These are phyloP conservation scores for Bacterosira constricta DNA, from an alignment of 108 stramenopile species.

Conservation along the genomic window DNA sequence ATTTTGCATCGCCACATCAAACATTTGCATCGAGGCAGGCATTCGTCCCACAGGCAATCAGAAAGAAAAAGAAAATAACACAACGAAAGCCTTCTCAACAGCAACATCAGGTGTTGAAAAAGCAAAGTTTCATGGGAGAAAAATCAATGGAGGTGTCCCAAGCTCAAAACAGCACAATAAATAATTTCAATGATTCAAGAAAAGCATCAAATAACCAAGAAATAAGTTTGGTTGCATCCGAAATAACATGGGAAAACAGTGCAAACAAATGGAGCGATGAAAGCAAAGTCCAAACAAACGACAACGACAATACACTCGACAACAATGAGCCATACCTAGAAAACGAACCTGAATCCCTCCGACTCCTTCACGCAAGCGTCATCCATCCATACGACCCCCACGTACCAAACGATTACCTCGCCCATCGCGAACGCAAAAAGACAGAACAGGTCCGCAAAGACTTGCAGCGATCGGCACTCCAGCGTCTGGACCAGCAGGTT, in stretches of 20 bases:
- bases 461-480: conserved; percentile 47
- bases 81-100: not conserved
- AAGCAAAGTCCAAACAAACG: conserved; percentile 6
- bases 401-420: conserved; percentile 83
- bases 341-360: conserved; percentile 44
- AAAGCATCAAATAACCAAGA: no score
- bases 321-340: conserved; percentile 28
- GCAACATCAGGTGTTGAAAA: not conserved
- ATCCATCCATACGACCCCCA: conserved; percentile 70
- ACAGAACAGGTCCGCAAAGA: conserved; percentile 44
- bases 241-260: not conserved
- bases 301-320: not conserved
- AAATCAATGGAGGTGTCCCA: no score
- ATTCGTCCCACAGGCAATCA: conserved; percentile 47
- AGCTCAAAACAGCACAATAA: no score
- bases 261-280: not conserved
- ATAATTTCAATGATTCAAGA: no score
- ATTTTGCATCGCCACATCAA: not conserved
- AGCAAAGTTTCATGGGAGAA: not conserved
- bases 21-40: conserved; percentile 2
- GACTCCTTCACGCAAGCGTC: conserved; percentile 48
- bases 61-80: conserved; percentile 24
- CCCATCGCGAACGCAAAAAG: conserved; percentile 70
- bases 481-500: conserved; percentile 65
- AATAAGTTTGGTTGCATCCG: not conserved